Percentiles rank a stretch among this genome's conserved stretches.
Evolutionary conservation across 2,329 filamentous ascomycete species (phyloP).

Genomic region (Conoideocrella luteorostrata): DNA sequence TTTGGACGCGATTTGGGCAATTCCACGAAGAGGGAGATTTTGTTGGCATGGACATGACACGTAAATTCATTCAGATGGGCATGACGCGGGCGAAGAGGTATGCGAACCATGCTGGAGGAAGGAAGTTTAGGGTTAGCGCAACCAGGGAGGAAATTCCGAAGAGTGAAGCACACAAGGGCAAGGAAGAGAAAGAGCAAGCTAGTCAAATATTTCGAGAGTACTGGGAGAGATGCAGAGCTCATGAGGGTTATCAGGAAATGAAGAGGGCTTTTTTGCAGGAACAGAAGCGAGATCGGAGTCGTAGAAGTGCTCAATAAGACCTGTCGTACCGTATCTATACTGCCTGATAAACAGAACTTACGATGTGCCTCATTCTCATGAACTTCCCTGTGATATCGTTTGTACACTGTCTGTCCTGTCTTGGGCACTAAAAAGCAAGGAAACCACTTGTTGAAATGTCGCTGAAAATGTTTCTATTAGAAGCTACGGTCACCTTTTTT

Average conservation of each 20-base stretch:
- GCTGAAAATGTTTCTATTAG: no score
- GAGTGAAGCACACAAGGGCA: neutral
- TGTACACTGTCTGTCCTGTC: no score
- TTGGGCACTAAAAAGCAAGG: no score
- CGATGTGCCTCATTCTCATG: no score
- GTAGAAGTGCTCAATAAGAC: no score
- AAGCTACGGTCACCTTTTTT: no score
- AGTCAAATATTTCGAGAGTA: neutral
- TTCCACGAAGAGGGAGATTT: slow-evolving; percentile 1
- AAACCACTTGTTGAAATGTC: no score
- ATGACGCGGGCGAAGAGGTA: slow-evolving; percentile 2
- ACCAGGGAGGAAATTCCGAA: neutral
- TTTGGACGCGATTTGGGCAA: neutral
- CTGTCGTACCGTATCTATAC: no score
- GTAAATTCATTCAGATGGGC: slow-evolving; percentile 3
- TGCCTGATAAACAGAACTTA: no score
- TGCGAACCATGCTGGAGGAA: slow-evolving; percentile 2
- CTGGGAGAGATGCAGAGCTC: neutral
- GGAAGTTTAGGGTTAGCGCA: neutral
- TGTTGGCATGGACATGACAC: slow-evolving; percentile 2
- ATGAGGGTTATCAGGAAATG: neutral
- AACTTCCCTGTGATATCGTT: no score
- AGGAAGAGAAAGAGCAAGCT: neutral
- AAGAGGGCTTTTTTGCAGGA: neutral
- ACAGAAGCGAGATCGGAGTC: no score